A percentile compares a stretch with the other conserved stretches of the same genome.
phyloP scores from a whole-genome alignment of 2,329 filamentous ascomycete genomes.

The Pochonia chlamydosporia region DNA sequence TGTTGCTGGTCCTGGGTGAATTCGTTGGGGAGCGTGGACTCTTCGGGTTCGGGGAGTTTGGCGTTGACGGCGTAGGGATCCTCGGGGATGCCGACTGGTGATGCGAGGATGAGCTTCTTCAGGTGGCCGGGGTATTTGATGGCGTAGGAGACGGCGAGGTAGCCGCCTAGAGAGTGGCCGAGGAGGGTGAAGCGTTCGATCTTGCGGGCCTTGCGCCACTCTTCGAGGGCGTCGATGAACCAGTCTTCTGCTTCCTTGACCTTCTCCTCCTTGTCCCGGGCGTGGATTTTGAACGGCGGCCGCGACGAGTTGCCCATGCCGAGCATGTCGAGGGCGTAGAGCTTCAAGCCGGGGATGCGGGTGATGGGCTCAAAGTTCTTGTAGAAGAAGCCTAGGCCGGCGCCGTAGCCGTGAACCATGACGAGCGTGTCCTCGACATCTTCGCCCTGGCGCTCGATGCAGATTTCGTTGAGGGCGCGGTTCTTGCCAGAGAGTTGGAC shows the following conservation, averaged over 20 bases:
- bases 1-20: conserved; percentile 68
- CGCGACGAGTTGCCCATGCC: conserved; percentile 89
- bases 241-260: conserved; percentile 87
- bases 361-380: conserved; percentile 92
- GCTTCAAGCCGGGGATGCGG: conserved; percentile 71
- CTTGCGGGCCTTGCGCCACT: conserved; percentile 84
- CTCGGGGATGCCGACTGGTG: conserved; percentile 89
- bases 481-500: conserved; percentile 81
- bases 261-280: conserved; percentile 74
- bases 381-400: conserved; percentile 95
- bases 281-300: conserved; percentile 76
- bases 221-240: conserved; percentile 94
- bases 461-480: conserved; percentile 87
- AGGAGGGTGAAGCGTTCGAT: conserved; percentile 91
- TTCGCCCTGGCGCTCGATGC: conserved; percentile 77
- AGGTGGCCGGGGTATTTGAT: conserved; percentile 91
- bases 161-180: conserved; percentile 90
- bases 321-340: conserved; percentile 91
- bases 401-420: conserved; percentile 95
- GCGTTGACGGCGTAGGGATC: conserved; percentile 84
- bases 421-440: conserved; percentile 79
- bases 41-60: conserved; percentile 69
- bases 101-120: conserved; percentile 94
- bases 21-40: conserved; percentile 70
- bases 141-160: conserved; percentile 90